A percentile compares a stretch with the other conserved stretches of the same genome.
Evolutionary conservation across 441 rosid species (phyloP).

Genomic region (Hypseocharis bilobata): DNA sequence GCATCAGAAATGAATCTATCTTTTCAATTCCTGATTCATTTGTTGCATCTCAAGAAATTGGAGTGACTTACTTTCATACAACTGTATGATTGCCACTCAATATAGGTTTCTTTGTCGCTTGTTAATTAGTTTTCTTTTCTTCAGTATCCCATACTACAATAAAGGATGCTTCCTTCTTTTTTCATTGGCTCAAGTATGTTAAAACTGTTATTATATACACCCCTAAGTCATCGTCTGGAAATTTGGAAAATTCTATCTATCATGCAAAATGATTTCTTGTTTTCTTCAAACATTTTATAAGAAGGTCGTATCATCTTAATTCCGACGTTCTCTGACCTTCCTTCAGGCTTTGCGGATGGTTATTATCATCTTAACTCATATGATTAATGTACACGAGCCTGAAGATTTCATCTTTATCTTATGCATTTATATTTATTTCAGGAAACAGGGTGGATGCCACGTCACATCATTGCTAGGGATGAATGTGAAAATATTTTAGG

Average conservation of each 20-base stretch:
- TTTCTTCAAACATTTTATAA: background rate
- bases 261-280: background rate
- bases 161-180: background rate
- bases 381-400: background rate
- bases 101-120: no score
- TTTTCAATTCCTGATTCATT: no score
- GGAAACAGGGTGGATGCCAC: slow-evolving; percentile 90
- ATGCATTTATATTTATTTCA: slow-evolving; percentile 25
- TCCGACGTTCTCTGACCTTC: background rate
- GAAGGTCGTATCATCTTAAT: background rate
- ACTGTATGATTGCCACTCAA: no score
- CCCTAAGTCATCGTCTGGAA: background rate
- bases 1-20: no score
- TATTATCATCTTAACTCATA: background rate
- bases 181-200: background rate
- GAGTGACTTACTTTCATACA: no score
- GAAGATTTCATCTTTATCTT: slow-evolving; percentile 5
- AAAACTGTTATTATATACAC: background rate
- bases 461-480: slow-evolving; percentile 76
- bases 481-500: slow-evolving; percentile 55
- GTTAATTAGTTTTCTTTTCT: no score
- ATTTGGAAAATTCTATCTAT: no score
- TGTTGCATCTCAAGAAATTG: no score
- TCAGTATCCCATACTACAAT: background rate
- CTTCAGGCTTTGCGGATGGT: background rate